Conservation (phyloP, 257 asterid species). For the Ocimum tenuiflorum region DNA sequence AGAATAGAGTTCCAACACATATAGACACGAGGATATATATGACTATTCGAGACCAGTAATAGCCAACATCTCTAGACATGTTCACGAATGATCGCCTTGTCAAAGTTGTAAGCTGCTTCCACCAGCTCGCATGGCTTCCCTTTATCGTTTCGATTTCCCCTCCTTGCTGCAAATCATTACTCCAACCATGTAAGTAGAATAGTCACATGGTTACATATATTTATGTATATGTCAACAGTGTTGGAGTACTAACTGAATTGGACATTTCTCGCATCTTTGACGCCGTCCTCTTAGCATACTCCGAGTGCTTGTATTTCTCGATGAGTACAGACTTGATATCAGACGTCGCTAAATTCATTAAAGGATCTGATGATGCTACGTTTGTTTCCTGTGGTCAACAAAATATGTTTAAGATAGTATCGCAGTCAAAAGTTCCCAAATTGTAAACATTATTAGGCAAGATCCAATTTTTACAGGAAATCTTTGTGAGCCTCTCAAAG, state of each 20-base stretch:
- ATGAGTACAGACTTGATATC: slow-evolving; percentile 63
- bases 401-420: neutral
- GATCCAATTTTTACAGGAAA: slow-evolving; percentile 61
- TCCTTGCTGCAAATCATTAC: slow-evolving; percentile 39
- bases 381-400: slow-evolving; percentile 42
- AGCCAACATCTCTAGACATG: slow-evolving; percentile 81
- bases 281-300: slow-evolving; percentile 43
- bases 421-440: too few relatives aligned
- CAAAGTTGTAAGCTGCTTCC: slow-evolving; percentile 68
- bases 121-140: slow-evolving; percentile 91
- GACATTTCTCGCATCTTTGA: slow-evolving; percentile 46
- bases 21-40: slow-evolving; percentile 60
- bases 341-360: slow-evolving; percentile 65
- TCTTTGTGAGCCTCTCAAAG: slow-evolving; percentile 70
- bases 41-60: slow-evolving; percentile 84
- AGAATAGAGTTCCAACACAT: slow-evolving; percentile 83
- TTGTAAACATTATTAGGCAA: neutral
- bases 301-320: slow-evolving; percentile 57
- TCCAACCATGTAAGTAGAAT: neutral
- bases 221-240: too few relatives aligned
- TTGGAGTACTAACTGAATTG: slow-evolving; percentile 33
- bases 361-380: slow-evolving; percentile 44
- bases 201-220: too few relatives aligned
- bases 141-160: slow-evolving; percentile 42
- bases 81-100: slow-evolving; percentile 72